Evolutionary conservation across 768 basidiomycete species (phyloP).

Genomic region (Galerina sulciceps): DNA sequence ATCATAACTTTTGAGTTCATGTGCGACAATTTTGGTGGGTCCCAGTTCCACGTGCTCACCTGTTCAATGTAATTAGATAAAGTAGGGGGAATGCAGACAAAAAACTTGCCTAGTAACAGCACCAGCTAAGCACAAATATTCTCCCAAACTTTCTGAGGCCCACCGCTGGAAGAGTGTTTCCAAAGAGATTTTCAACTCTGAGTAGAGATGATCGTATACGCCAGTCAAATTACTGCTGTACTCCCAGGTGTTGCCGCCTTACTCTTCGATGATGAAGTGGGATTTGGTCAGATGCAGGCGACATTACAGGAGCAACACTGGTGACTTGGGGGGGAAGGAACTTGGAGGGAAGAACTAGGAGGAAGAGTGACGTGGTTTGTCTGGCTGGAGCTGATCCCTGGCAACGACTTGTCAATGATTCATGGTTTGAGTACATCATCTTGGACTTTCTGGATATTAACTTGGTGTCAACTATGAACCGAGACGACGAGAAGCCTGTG

Average conservation of each 20-base stretch:
- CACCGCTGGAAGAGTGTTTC: slow-evolving; percentile 99
- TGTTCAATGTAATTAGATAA: slow-evolving; percentile 29
- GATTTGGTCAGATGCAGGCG: slow-evolving; percentile 80
- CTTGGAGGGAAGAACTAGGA: too few relatives aligned
- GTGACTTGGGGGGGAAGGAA: slow-evolving; percentile 89
- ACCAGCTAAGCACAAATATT: slow-evolving; percentile 96
- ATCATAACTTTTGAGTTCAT: slow-evolving; percentile 90
- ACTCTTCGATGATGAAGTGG: slow-evolving; percentile 96
- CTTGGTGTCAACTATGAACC: too few relatives aligned
- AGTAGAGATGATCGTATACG: slow-evolving; percentile 96
- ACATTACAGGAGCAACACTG: slow-evolving; percentile 74
- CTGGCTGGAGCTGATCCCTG: slow-evolving; percentile 95
- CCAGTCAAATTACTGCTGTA: slow-evolving; percentile 97
- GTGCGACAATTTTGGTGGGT: slow-evolving; percentile 92
- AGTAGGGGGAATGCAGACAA: not conserved
- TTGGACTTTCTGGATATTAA: slow-evolving; percentile 98
- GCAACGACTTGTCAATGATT: slow-evolving; percentile 96
- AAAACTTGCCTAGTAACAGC: slow-evolving; percentile 90
- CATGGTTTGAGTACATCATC: slow-evolving; percentile 96
- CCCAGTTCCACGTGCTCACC: slow-evolving; percentile 99
- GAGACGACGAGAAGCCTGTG: too few relatives aligned
- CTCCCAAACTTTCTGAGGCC: slow-evolving; percentile 98
- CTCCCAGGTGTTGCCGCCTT: slow-evolving; percentile 93
- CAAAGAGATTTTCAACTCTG: slow-evolving; percentile 96
- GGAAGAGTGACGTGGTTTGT: slow-evolving; percentile 95